These are phyloP conservation scores for Lipomyces starkeyi DNA, from an alignment of 805 yeast genomes.

Conservation along the genomic window DNA sequence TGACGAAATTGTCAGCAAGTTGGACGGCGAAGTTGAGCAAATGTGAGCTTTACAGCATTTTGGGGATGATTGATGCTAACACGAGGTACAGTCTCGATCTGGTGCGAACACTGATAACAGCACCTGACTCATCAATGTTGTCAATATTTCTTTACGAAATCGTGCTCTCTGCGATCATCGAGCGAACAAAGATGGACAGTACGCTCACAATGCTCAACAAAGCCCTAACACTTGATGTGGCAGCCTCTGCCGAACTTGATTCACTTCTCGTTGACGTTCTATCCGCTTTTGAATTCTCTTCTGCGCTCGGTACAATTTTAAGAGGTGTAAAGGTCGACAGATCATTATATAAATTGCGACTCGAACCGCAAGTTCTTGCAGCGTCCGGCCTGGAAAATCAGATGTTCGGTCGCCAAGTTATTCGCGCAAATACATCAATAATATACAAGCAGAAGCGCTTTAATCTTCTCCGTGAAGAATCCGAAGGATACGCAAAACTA, in stretches of 20 bases:
- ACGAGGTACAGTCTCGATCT: neutral
- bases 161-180: constrained; percentile 18
- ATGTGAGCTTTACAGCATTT: constrained; percentile 10
- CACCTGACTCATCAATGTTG: constrained; percentile 10
- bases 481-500: constrained; percentile 77
- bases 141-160: constrained; percentile 23
- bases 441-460: constrained; percentile 60
- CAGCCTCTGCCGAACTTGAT: constrained; percentile 9
- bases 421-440: constrained; percentile 53
- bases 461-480: constrained; percentile 73
- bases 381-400: constrained; percentile 26
- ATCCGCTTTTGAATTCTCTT: constrained; percentile 19
- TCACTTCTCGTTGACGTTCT: constrained; percentile 26
- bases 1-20: constrained; percentile 5
- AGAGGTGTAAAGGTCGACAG: constrained; percentile 38
- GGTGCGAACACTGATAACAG: neutral
- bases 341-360: constrained; percentile 36
- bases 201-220: constrained; percentile 14
- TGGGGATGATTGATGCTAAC: neutral
- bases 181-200: constrained; percentile 9
- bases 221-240: constrained; percentile 3
- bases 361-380: constrained; percentile 39
- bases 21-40: neutral
- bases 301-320: constrained; percentile 32
- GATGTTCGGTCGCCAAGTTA: constrained; percentile 48